Conservation (phyloP, 2,329 filamentous ascomycete genomes). For the Colletotrichum liriopes region DNA sequence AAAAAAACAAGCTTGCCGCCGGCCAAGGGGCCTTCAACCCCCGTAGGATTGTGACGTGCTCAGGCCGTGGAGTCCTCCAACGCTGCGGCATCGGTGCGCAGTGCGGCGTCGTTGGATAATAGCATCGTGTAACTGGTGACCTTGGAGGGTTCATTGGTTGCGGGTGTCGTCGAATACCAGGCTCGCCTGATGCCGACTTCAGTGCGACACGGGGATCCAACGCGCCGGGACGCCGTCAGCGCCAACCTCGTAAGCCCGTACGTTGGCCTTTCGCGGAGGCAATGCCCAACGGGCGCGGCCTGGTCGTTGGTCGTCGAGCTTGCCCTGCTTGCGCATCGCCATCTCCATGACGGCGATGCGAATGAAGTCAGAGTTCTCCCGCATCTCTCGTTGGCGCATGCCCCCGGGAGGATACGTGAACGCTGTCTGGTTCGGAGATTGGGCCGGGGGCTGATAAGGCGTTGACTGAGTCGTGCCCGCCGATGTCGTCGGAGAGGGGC, state of each 20-base stretch:
- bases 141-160: neutral
- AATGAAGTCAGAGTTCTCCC: slow-evolving; percentile 80
- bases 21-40: slow-evolving; percentile 12
- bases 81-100: slow-evolving; percentile 33
- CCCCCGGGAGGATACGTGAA: slow-evolving; percentile 60
- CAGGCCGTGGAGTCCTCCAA: neutral
- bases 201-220: slow-evolving; percentile 64
- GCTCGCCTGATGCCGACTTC: slow-evolving; percentile 17
- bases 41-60: slow-evolving; percentile 31
- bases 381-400: slow-evolving; percentile 76
- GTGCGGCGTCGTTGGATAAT: neutral
- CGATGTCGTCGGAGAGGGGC: slow-evolving; percentile 52
- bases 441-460: slow-evolving; percentile 49
- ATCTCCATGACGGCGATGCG: slow-evolving; percentile 81
- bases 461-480: slow-evolving; percentile 51
- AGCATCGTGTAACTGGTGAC: neutral
- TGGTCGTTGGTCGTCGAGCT: slow-evolving; percentile 76
- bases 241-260: slow-evolving; percentile 70
- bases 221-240: slow-evolving; percentile 72
- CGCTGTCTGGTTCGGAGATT: slow-evolving; percentile 52
- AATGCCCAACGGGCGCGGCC: slow-evolving; percentile 78
- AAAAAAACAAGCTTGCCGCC: slow-evolving; percentile 30
- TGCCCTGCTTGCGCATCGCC: slow-evolving; percentile 78
- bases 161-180: slow-evolving; percentile 1
- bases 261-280: slow-evolving; percentile 72